A percentile compares a stretch with the other conserved stretches of the same genome.
phyloP scores from a whole-genome alignment of 1,139 yeast genomes.

The Candida sojae region DNA sequence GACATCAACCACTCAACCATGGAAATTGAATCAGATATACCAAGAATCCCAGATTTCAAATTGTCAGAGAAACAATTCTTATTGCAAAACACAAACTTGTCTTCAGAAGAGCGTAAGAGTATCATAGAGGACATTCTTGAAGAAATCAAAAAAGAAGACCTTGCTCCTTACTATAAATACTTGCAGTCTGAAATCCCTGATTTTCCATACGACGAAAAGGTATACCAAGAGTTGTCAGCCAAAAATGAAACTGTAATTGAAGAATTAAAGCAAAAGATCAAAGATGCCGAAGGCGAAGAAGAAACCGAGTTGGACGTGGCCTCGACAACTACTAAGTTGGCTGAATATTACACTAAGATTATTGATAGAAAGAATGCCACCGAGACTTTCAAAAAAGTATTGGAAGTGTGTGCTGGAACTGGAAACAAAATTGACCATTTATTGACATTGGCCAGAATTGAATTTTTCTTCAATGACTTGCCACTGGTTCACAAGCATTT shows the following conservation, averaged over 20 bases:
- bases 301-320: slow-evolving; percentile 87
- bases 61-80: slow-evolving; percentile 79
- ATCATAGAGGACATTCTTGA: slow-evolving; percentile 50
- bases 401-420: slow-evolving; percentile 78
- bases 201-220: slow-evolving; percentile 57
- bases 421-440: slow-evolving; percentile 89
- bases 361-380: slow-evolving; percentile 81
- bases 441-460: slow-evolving; percentile 80
- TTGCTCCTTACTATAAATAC: slow-evolving; percentile 86
- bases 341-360: slow-evolving; percentile 83
- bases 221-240: slow-evolving; percentile 52
- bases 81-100: slow-evolving; percentile 37
- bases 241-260: slow-evolving; percentile 58
- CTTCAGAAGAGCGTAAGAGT: slow-evolving; percentile 32
- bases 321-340: slow-evolving; percentile 75
- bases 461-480: slow-evolving; percentile 83
- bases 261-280: slow-evolving; percentile 62
- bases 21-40: slow-evolving; percentile 49
- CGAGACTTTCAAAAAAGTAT: slow-evolving; percentile 69
- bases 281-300: slow-evolving; percentile 79
- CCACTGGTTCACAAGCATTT: slow-evolving; percentile 69
- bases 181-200: slow-evolving; percentile 53
- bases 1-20: slow-evolving; percentile 18
- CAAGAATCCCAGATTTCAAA: slow-evolving; percentile 74
- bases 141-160: slow-evolving; percentile 57